These are phyloP conservation scores for Hericium alpestre DNA, from an alignment of 768 basidiomycete species.

Conservation along the genomic window DNA sequence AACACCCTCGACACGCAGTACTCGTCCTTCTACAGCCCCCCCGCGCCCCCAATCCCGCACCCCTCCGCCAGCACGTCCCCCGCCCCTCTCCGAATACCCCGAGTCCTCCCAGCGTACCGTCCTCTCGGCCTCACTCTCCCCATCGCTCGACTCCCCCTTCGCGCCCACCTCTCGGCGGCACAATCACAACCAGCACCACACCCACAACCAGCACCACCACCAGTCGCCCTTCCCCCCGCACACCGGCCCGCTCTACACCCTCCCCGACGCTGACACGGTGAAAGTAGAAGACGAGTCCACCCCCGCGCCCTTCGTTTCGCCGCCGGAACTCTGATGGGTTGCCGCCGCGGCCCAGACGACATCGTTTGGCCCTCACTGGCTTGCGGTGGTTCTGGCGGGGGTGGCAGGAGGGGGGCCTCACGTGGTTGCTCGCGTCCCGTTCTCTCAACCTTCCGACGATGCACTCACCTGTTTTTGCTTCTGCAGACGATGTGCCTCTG, in stretches of 20 bases:
- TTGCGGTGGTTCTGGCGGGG: no score
- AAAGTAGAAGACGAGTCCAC: conserved; percentile 12
- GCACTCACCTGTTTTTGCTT: no score
- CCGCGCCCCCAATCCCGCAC: conserved; percentile 2
- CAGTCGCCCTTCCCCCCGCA: neutral
- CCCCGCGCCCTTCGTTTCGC: conserved; percentile 5
- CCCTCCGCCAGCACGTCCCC: conserved; percentile 3
- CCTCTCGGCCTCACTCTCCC: neutral
- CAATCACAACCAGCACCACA: neutral
- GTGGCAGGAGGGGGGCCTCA: no score
- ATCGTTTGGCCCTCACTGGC: no score
- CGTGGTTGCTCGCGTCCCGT: no score
- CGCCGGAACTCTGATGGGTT: no score
- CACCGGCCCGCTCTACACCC: neutral
- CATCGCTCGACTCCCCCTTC: neutral
- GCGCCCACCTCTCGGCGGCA: neutral
- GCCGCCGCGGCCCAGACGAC: no score
- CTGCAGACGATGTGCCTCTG: no score
- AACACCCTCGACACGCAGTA: conserved; percentile 10
- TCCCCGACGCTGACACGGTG: conserved; percentile 1
- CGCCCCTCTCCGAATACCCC: conserved; percentile 3
- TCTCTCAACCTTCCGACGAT: no score
- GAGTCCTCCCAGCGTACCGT: conserved; percentile 1
- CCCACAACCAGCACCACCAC: neutral
- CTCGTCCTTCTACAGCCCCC: conserved; percentile 11